Evolutionary conservation across 148 eudicot genomes (phyloP).

Genomic region (Vaccinium darrowii): DNA sequence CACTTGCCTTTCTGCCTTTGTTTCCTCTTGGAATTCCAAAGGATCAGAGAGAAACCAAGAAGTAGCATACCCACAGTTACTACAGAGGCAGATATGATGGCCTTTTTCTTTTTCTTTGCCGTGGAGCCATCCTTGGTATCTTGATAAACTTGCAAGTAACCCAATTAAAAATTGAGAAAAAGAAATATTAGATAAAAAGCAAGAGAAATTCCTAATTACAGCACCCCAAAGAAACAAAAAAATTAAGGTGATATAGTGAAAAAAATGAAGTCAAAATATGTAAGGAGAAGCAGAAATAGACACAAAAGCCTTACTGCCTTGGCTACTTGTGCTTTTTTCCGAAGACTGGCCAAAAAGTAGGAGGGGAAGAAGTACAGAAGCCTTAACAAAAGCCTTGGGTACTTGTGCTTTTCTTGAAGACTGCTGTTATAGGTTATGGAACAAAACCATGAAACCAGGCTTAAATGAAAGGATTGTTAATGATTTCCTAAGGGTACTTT

Average conservation of each 20-base stretch:
- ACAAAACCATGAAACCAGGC: too few relatives aligned
- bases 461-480: too few relatives aligned
- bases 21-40: not conserved
- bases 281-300: not conserved
- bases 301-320: not conserved
- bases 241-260: not conserved
- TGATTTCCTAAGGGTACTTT: too few relatives aligned
- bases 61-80: not conserved
- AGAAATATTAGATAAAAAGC: not conserved
- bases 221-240: not conserved
- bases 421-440: not conserved
- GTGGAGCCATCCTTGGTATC: not conserved
- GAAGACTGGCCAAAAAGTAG: not conserved
- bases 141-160: not conserved
- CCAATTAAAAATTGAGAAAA: too few relatives aligned
- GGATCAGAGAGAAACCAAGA: not conserved
- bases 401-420: not conserved
- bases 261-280: too few relatives aligned
- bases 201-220: not conserved
- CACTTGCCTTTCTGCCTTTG: not conserved
- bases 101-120: not conserved
- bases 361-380: not conserved
- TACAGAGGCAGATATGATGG: not conserved
- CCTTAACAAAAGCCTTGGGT: not conserved
- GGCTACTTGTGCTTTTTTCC: not conserved